Percentiles rank a stretch among this genome's conserved stretches.
Conservation (phyloP, 163 green algal species). For the Chloroidium sp. region DNA sequence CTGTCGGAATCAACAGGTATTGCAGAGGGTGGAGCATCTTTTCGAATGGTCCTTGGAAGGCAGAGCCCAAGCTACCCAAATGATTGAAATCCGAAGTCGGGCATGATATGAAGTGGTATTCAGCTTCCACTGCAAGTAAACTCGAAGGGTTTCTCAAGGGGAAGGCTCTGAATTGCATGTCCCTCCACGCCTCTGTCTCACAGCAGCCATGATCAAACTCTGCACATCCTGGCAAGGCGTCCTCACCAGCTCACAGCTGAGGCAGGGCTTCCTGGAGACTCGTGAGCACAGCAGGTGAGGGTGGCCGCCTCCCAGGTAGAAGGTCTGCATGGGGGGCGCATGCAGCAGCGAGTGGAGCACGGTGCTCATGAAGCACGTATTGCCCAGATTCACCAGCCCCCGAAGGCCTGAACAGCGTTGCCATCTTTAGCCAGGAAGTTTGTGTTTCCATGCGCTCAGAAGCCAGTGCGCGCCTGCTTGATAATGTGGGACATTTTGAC, state of each 20-base stretch:
- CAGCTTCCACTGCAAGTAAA: background rate
- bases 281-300: slow-evolving; percentile 24
- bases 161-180: background rate
- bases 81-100: too few relatives aligned
- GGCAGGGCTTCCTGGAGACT: slow-evolving; percentile 26
- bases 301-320: slow-evolving; percentile 68
- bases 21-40: too few relatives aligned
- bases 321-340: slow-evolving; percentile 55
- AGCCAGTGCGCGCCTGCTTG: too few relatives aligned
- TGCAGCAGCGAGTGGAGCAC: slow-evolving; percentile 82
- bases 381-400: slow-evolving; percentile 89
- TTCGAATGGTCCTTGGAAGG: too few relatives aligned
- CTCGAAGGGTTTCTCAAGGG: slow-evolving; percentile 1
- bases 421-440: background rate
- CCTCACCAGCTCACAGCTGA: slow-evolving; percentile 68
- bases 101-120: background rate
- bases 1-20: too few relatives aligned
- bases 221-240: background rate
- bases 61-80: too few relatives aligned
- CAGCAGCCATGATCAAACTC: background rate
- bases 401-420: slow-evolving; percentile 47
- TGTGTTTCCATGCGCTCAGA: background rate
- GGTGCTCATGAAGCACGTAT: slow-evolving; percentile 96
- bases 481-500: too few relatives aligned
- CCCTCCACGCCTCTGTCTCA: background rate